Evolutionary conservation across 2,329 filamentous ascomycete species (phyloP), one percentile per base, ranked within the genome.

Genomic region (Xylariaceae sp.): DNA sequence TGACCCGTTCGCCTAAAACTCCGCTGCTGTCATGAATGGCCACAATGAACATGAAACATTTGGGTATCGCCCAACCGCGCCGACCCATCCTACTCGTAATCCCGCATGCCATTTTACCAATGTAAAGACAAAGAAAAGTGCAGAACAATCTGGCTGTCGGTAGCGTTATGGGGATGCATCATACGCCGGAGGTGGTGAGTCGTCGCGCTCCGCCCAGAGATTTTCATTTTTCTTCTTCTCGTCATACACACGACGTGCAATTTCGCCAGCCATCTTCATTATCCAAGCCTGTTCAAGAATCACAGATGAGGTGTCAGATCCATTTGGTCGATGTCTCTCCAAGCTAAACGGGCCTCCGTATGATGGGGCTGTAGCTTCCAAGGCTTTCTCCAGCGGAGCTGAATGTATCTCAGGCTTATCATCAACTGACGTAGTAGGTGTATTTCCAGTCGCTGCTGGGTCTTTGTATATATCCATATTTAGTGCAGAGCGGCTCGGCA

Each of bases 211-310:
- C 42, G 80, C 76, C 81, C 81, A 84, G 49, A 81, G 76, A 4
- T 73, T 73, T 21, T 77, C 75, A 50, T 82, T 78, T 37, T 79
- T 77, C 51, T 80, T 78, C 75, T 96, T 95, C 75, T 96, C 90
- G 65, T 96, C 90, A 63, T 93, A 90, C 62, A 96, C 91, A 53
- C 91, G 89, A 48, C 87, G 81, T 37, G 92, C 91, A 66, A 98
- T 93, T 73, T 98, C 95, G 61, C 88, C 88, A 4, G 93, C 93
- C 85, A 99, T 95, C 78, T 96, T 95, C 77, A 89, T 86, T 75
- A 95, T 89, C 89, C 90, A 95, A 2, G 90, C 90, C 72, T 91
- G 88, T 70, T 92, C 89, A 21, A 91, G 77, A 47, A 91, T 90
- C 23, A 81, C 79, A 0, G 82, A 82, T 12, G 81, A 79, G 4